Conservation (phyloP, 352 stramenopile genomes). For the Globisporangium nagaii region DNA sequence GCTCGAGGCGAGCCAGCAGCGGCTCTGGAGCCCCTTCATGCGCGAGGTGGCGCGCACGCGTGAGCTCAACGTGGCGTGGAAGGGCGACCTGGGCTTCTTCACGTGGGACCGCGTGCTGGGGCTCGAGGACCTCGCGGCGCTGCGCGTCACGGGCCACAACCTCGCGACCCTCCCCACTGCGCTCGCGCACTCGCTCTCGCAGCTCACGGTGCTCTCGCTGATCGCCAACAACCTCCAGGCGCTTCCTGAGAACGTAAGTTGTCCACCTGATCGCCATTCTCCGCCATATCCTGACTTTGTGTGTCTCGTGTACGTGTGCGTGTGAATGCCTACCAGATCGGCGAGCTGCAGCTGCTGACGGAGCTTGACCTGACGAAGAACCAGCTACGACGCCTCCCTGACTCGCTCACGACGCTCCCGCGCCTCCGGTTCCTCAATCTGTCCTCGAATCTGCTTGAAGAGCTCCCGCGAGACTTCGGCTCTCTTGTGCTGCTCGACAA, state of each 20-base stretch:
- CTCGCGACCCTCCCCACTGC: conserved; percentile 25
- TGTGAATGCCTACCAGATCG: conserved; percentile 17
- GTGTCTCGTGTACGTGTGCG: not conserved
- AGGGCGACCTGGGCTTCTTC: conserved; percentile 48
- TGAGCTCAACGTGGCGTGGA: conserved; percentile 71
- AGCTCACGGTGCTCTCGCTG: conserved; percentile 41
- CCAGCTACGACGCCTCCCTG: conserved; percentile 29
- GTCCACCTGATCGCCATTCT: too few relatives aligned
- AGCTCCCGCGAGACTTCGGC: conserved; percentile 38
- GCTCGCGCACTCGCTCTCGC: conserved; percentile 21
- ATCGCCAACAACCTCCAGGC: conserved; percentile 39
- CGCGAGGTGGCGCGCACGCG: conserved; percentile 25
- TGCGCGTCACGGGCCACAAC: conserved; percentile 47
- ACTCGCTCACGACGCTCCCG: conserved; percentile 37
- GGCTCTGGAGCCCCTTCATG: conserved; percentile 46
- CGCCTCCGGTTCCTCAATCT: conserved; percentile 35
- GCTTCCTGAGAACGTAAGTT: conserved; percentile 41
- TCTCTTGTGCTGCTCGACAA: conserved; percentile 26
- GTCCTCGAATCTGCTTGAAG: conserved; percentile 44
- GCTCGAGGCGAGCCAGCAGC: conserved; percentile 24
- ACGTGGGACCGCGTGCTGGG: conserved; percentile 37
- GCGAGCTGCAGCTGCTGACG: conserved; percentile 23
- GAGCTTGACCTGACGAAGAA: conserved; percentile 68
- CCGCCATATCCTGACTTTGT: not conserved
- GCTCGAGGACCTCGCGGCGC: conserved; percentile 35